These are phyloP conservation scores for Lasiodiplodia sp. DNA, from an alignment of 2,329 filamentous ascomycete genomes.

Conservation along the genomic window DNA sequence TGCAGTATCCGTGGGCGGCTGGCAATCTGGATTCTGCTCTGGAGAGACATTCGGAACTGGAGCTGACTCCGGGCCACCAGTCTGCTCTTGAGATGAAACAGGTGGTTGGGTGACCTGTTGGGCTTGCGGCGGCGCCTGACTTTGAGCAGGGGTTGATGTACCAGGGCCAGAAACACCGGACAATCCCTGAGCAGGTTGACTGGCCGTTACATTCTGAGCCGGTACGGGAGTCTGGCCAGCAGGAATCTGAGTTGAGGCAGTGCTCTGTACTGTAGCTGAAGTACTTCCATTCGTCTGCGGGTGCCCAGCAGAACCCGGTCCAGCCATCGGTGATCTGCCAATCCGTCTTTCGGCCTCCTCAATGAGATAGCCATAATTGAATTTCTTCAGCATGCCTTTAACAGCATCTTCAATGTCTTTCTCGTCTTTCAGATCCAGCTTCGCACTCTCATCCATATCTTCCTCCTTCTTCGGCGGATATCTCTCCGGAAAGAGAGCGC, in stretches of 20 bases:
- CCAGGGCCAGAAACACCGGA: not conserved
- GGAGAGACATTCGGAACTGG: not conserved
- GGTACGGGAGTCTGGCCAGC: not conserved
- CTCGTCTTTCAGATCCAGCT: conserved; percentile 28
- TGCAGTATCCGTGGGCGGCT: not conserved
- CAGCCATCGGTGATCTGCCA: not conserved
- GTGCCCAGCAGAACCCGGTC: not conserved
- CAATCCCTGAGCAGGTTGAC: not conserved
- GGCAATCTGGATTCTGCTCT: not conserved
- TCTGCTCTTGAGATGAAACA: not conserved
- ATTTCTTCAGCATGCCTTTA: conserved; percentile 30
- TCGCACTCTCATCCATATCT: conserved; percentile 22
- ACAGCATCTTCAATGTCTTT: conserved; percentile 28
- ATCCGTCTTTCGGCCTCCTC: conserved; percentile 24
- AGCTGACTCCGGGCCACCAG: not conserved
- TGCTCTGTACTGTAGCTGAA: not conserved
- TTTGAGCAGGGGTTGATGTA: not conserved
- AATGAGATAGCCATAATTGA: conserved; percentile 25
- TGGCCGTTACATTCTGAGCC: not conserved
- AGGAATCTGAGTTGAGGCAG: not conserved
- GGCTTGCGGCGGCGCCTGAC: not conserved
- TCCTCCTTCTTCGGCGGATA: conserved; percentile 20
- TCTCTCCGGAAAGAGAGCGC: conserved; percentile 24
- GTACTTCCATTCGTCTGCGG: not conserved
- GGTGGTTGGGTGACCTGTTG: not conserved